Percentiles rank a stretch among this genome's conserved stretches.
These are phyloP conservation scores for Xylaria grammica DNA, from an alignment of 495 filamentous ascomycete genomes.

Conservation along the genomic window DNA sequence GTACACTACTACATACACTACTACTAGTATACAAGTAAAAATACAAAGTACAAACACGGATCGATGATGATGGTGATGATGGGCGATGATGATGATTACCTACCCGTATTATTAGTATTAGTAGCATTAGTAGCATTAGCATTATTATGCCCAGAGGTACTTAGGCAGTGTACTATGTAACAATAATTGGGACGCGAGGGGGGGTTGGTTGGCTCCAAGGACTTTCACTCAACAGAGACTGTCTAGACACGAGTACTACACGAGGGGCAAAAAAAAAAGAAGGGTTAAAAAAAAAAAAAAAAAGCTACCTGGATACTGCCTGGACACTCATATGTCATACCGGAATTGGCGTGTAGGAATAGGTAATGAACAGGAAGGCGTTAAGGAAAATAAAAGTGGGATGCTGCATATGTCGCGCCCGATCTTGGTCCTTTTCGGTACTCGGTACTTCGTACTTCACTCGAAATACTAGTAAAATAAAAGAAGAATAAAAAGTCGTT, in stretches of 20 bases:
- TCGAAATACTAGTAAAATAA: too few relatives aligned
- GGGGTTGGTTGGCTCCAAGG: slow-evolving; percentile 2
- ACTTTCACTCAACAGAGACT: too few relatives aligned
- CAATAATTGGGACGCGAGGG: slow-evolving; percentile 18
- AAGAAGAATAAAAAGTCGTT: too few relatives aligned
- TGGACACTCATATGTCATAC: slow-evolving; percentile 2
- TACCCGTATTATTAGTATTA: background rate
- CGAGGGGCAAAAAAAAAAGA: slow-evolving; percentile 12
- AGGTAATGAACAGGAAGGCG: slow-evolving; percentile 16
- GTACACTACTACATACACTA: too few relatives aligned
- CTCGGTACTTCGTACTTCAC: slow-evolving; percentile 9
- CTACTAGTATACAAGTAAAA: background rate
- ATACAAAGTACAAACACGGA: background rate
- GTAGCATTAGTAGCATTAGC: background rate
- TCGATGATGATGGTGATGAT: background rate
- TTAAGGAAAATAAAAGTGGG: slow-evolving; percentile 11
- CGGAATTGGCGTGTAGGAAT: background rate
- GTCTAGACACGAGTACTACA: background rate
- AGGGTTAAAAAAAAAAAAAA: too few relatives aligned
- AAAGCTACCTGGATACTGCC: too few relatives aligned
- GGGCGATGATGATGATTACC: background rate
- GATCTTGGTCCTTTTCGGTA: slow-evolving; percentile 16
- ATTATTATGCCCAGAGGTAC: slow-evolving; percentile 14
- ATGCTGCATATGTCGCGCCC: slow-evolving; percentile 19
- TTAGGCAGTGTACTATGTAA: background rate